Conservation (phyloP, 768 basidiomycete species). For the Rhizopogon salebrosus region DNA sequence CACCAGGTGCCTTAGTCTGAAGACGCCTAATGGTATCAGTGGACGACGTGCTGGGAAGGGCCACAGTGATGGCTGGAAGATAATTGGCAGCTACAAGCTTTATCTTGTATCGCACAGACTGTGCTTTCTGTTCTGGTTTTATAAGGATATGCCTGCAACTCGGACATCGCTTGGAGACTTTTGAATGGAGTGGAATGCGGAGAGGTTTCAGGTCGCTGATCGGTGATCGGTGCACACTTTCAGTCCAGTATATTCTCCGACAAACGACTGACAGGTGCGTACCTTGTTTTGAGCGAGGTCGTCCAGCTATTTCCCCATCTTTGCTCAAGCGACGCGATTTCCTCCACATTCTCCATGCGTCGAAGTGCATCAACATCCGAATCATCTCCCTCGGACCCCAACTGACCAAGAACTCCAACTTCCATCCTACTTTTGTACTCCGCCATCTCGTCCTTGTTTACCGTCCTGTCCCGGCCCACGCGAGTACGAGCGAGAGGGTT, state of each 20-base stretch:
- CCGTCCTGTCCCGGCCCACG: slow-evolving; percentile 52
- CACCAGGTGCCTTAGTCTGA: slow-evolving; percentile 29
- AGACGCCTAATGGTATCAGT: slow-evolving; percentile 30
- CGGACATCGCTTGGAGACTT: slow-evolving; percentile 93
- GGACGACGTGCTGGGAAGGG: slow-evolving; percentile 51
- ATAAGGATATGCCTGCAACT: slow-evolving; percentile 94
- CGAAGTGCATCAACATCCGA: slow-evolving; percentile 68
- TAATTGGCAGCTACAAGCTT: slow-evolving; percentile 96
- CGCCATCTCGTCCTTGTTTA: slow-evolving; percentile 71
- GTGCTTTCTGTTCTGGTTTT: slow-evolving; percentile 96
- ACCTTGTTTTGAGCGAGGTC: slow-evolving; percentile 61
- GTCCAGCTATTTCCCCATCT: slow-evolving; percentile 82
- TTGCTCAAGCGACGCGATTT: slow-evolving; percentile 70
- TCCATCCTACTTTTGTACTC: slow-evolving; percentile 75
- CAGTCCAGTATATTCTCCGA: not conserved
- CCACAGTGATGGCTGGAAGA: slow-evolving; percentile 77
- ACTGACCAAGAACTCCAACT: slow-evolving; percentile 46
- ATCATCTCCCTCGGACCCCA: slow-evolving; percentile 58
- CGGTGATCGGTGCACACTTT: slow-evolving; percentile 23
- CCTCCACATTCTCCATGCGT: slow-evolving; percentile 52
- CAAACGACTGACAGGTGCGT: slow-evolving; percentile 9
- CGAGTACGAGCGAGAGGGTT: slow-evolving; percentile 52
- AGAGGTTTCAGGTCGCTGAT: slow-evolving; percentile 78
- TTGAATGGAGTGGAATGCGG: slow-evolving; percentile 89
- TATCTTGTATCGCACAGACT: slow-evolving; percentile 93